Evolutionary conservation across 1,284 basidiomycete species (phyloP).

Genomic region (Sanghuangporus sanghuang): DNA sequence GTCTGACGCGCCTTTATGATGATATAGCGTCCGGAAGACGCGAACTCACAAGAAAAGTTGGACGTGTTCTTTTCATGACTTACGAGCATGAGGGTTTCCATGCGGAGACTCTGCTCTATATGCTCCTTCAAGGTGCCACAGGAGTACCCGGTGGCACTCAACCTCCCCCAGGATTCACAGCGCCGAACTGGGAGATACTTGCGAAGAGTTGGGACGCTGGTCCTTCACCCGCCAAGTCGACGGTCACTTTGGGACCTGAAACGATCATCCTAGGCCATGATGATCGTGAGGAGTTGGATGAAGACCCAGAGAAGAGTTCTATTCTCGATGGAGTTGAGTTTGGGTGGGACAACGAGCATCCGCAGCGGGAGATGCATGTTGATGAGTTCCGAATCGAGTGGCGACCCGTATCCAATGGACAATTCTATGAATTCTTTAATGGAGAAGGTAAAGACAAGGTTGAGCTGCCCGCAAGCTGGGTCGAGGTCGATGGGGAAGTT

Average conservation of each 20-base stretch:
- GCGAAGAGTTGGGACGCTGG: constrained; percentile 57
- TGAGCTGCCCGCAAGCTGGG: constrained; percentile 65
- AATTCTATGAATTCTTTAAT: constrained; percentile 61
- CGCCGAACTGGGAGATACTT: constrained; percentile 75
- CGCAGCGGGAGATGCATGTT: constrained; percentile 53
- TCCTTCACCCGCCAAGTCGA: constrained; percentile 36
- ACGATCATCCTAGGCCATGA: constrained; percentile 76
- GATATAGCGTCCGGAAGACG: constrained; percentile 58
- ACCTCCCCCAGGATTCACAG: constrained; percentile 70
- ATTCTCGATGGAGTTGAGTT: constrained; percentile 49
- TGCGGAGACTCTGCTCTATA: constrained; percentile 90
- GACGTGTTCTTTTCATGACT: constrained; percentile 83
- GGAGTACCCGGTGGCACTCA: constrained; percentile 63
- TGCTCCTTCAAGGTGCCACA: constrained; percentile 75
- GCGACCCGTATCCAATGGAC: constrained; percentile 82
- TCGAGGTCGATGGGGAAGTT: constrained; percentile 44
- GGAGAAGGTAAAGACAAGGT: constrained; percentile 33
- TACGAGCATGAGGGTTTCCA: constrained; percentile 88
- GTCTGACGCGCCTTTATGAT: constrained; percentile 71
- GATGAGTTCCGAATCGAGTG: constrained; percentile 71
- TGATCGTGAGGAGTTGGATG: constrained; percentile 76
- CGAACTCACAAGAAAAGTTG: constrained; percentile 60
- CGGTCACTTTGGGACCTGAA: constrained; percentile 56
- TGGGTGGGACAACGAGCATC: constrained; percentile 96
- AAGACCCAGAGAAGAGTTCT: constrained; percentile 24